phyloP scores from a whole-genome alignment of 1,139 yeast genomes.

The Pichiaceae sp. region DNA sequence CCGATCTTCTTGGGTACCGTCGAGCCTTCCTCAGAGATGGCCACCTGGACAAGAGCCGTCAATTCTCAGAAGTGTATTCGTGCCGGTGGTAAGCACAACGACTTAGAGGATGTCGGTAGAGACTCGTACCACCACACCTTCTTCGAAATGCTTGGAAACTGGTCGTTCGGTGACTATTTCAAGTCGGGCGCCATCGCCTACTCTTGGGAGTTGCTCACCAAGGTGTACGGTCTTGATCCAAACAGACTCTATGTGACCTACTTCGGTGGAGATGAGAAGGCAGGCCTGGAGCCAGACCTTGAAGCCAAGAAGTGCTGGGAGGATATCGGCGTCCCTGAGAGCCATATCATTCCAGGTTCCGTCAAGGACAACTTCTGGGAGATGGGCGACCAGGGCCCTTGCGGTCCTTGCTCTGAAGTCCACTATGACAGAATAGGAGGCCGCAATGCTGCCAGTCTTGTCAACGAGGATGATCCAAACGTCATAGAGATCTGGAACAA shows the following conservation, averaged over 20 bases:
- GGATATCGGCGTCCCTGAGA: slow-evolving; percentile 80
- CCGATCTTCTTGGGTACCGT: slow-evolving; percentile 96
- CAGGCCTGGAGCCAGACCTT: slow-evolving; percentile 86
- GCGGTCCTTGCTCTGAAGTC: slow-evolving; percentile 98
- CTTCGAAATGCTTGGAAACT: slow-evolving; percentile 98
- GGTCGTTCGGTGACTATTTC: slow-evolving; percentile 99
- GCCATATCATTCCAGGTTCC: slow-evolving; percentile 87
- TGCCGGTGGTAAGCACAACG: slow-evolving; percentile 99
- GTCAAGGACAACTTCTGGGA: slow-evolving; percentile 97
- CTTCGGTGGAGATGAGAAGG: slow-evolving; percentile 82
- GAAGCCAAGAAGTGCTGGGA: slow-evolving; percentile 90
- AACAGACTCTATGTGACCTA: slow-evolving; percentile 89
- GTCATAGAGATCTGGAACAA: slow-evolving; percentile 97
- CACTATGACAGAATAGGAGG: slow-evolving; percentile 98
- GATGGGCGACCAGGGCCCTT: slow-evolving; percentile 99
- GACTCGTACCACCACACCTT: slow-evolving; percentile 98
- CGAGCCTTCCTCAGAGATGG: slow-evolving; percentile 86
- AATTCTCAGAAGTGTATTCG: slow-evolving; percentile 98
- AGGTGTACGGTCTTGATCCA: slow-evolving; percentile 68
- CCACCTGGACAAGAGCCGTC: slow-evolving; percentile 76
- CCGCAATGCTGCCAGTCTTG: slow-evolving; percentile 83
- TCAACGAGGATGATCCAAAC: slow-evolving; percentile 94
- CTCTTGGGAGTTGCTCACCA: slow-evolving; percentile 87
- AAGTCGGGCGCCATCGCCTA: slow-evolving; percentile 83
- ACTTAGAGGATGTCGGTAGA: slow-evolving; percentile 95